A percentile compares a stretch with the other conserved stretches of the same genome.
Evolutionary conservation across 805 yeast genomes (phyloP).

Genomic region (Ogataea thermomethanolica): DNA sequence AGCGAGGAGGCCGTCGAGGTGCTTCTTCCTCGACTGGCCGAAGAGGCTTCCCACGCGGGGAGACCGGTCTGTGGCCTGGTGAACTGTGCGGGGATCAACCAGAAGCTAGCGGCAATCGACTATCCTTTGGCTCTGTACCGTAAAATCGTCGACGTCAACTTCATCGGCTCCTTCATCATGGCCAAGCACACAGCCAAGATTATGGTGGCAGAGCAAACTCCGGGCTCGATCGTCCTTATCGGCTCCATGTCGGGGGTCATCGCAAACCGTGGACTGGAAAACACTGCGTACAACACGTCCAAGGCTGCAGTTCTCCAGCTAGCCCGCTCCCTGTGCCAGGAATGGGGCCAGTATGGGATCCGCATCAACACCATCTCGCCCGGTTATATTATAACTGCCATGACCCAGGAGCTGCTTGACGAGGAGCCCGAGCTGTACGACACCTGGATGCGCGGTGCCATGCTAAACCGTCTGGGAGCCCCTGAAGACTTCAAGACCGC

Average conservation of each 20-base stretch:
- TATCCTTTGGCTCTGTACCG: conserved; percentile 15
- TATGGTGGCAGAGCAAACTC: conserved; percentile 9
- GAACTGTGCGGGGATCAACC: conserved; percentile 19
- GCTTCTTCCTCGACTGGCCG: conserved; percentile 6
- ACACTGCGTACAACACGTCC: conserved; percentile 46
- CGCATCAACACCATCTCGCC: conserved; percentile 49
- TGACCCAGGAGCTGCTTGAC: conserved; percentile 39
- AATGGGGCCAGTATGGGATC: conserved; percentile 49
- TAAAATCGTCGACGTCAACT: conserved; percentile 14
- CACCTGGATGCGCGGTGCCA: conserved; percentile 20
- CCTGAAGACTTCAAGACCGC: conserved; percentile 19
- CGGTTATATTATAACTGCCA: conserved; percentile 47
- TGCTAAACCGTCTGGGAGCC: conserved; percentile 17
- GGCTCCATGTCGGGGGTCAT: conserved; percentile 52
- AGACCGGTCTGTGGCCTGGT: conserved; percentile 15
- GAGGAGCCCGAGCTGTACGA: conserved; percentile 26
- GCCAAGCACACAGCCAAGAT: conserved; percentile 18
- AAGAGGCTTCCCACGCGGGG: conserved; percentile 12
- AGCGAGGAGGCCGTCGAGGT: conserved; percentile 13
- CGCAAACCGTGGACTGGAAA: conserved; percentile 48
- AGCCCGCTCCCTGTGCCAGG: conserved; percentile 43
- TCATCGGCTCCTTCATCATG: conserved; percentile 18
- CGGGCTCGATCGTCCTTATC: conserved; percentile 48
- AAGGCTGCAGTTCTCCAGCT: conserved; percentile 46
- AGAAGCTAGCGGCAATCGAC: conserved; percentile 16